Conservation (phyloP, 768 basidiomycete genomes). For the Calocera cornea region DNA sequence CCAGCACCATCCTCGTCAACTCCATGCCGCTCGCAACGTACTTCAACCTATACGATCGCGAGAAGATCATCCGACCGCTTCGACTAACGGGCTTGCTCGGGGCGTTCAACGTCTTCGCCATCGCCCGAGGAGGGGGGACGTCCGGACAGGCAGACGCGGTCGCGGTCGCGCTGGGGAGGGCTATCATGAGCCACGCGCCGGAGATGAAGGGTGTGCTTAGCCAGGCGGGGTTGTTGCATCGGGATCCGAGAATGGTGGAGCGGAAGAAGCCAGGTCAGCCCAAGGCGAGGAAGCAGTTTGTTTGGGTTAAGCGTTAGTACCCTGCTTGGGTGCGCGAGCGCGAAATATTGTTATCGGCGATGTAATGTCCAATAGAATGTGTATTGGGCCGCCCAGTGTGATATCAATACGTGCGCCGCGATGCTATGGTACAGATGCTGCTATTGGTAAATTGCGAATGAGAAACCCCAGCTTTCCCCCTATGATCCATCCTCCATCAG, state of each 20-base stretch:
- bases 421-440: too few species aligned
- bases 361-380: too few species aligned
- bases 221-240: conserved; percentile 64
- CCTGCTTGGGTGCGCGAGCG: too few species aligned
- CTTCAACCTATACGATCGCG: conserved; percentile 67
- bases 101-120: conserved; percentile 60
- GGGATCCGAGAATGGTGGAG: conserved; percentile 97
- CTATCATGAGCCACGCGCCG: conserved; percentile 56
- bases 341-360: too few species aligned
- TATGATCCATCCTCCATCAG: not conserved
- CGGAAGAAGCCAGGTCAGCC: conserved; percentile 89
- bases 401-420: too few species aligned
- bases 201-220: conserved; percentile 50
- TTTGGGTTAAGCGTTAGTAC: conserved; percentile 95
- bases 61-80: conserved; percentile 69
- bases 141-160: conserved; percentile 87
- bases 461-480: not conserved
- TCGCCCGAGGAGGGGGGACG: conserved; percentile 77
- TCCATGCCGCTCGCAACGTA: conserved; percentile 63
- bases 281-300: conserved; percentile 85
- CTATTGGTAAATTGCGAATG: not conserved
- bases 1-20: conserved; percentile 70
- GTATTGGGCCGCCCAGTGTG: too few species aligned
- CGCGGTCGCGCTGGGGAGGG: conserved; percentile 62
- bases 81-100: conserved; percentile 72